Percentiles rank a stretch among this genome's conserved stretches.
phyloP scores from a whole-genome alignment of 768 basidiomycete species.

The Hericium alpestre region DNA sequence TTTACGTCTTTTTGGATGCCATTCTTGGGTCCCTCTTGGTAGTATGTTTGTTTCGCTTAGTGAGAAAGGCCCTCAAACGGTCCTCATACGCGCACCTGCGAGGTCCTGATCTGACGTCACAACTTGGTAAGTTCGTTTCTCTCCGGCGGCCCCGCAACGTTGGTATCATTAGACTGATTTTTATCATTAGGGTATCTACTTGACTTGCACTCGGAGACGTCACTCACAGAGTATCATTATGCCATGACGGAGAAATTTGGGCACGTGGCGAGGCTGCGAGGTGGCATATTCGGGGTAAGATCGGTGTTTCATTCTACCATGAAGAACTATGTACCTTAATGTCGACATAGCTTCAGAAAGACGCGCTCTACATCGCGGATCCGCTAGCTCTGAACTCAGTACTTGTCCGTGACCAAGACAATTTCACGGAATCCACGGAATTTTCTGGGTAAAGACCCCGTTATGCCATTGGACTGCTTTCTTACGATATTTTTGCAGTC shows the following conservation, averaged over 20 bases:
- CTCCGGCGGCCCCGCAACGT: not conserved
- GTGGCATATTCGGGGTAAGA: not conserved
- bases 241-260: not conserved
- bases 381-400: not conserved
- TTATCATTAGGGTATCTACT: not conserved
- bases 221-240: not conserved
- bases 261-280: not conserved
- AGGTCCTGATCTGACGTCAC: not conserved
- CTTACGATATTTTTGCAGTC: not conserved
- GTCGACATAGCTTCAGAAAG: not conserved
- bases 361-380: not conserved
- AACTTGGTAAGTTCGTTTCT: not conserved
- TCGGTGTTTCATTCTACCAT: not conserved
- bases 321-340: not conserved
- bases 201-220: not conserved
- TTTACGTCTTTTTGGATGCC: too few relatives aligned
- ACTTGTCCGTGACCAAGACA: not conserved
- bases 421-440: not conserved
- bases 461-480: too few relatives aligned
- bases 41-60: too few relatives aligned
- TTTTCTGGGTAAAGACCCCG: not conserved
- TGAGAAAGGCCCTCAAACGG: not conserved
- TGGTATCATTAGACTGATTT: not conserved
- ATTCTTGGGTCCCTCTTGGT: too few relatives aligned
- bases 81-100: not conserved